Evolutionary conservation across 2,329 filamentous ascomycete species (phyloP), one percentile per base, ranked within the genome.

Genomic region (Colletotrichum siamense): DNA sequence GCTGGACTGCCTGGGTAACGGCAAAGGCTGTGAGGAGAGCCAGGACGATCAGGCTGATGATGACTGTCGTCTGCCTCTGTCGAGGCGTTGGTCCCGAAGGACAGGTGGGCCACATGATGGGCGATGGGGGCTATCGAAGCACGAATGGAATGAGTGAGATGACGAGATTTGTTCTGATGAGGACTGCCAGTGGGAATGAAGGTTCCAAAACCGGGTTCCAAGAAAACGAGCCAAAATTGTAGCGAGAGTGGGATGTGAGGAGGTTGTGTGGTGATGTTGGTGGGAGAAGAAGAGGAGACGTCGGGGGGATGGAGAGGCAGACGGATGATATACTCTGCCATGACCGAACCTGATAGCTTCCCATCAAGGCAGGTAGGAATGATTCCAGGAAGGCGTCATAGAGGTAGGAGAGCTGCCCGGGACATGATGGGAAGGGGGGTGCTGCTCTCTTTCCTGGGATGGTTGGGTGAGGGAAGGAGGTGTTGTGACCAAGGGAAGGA

Each of bases 171-270:
- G 59, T 62, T 74, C 44, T 61, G 44, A 55, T 65, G 49, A 69
- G 74, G 16, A 66, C 44, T 74, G 59, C 24, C 71, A 24, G 63
- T 66, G 73, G 32, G 24, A 75, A 75, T 75, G 72, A 62, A 18
- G 71, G 69, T 64, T 77, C 69, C 74, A 77, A 77, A 71, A 71
- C 30, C 44, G 70, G 62, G 69, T 64, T 70, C 65, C 76, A 73
- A 77, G 62, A 73, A 77, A 77, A 69, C 44, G 49, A 77, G 70
- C 74, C 76, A 74, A 77, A 77, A 69, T 30, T 69, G 70, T 65
- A 77, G 74, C 69, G 74, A 77, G 13, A 63, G 74, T 77, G 59
- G 44, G 57, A 64, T 69, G 71, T 62, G 67, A 52, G 24, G 71
- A 55, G 68, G 22, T 34, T 8, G 66, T 34, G 28, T 30, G 49